These are phyloP conservation scores for Eremothecium coryli DNA, from an alignment of 1,139 yeast genomes.

Conservation along the genomic window DNA sequence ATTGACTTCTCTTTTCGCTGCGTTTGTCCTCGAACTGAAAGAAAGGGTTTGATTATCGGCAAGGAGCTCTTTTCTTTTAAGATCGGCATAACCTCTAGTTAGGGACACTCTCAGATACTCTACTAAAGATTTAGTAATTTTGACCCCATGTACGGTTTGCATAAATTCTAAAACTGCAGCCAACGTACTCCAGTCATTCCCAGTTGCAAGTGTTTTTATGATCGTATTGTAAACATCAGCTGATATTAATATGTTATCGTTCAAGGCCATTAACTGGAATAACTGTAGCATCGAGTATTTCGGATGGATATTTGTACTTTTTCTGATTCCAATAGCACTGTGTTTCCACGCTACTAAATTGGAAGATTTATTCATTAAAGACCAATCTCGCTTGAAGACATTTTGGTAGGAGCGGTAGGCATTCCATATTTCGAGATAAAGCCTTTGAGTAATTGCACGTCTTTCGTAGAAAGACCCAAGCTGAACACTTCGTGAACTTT, in stretches of 20 bases:
- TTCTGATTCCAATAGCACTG: slow-evolving; percentile 8
- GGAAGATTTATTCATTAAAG: slow-evolving; percentile 12
- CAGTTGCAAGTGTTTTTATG: slow-evolving; percentile 16
- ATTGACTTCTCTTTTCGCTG: slow-evolving; percentile 6
- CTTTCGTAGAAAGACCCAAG: slow-evolving; percentile 14
- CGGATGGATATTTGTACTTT: slow-evolving; percentile 14
- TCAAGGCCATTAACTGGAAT: slow-evolving; percentile 17
- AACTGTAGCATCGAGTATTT: slow-evolving; percentile 12
- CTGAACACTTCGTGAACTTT: slow-evolving; percentile 5
- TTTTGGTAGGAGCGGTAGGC: slow-evolving; percentile 19
- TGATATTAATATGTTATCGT: slow-evolving; percentile 21
- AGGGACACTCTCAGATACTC: slow-evolving; percentile 18
- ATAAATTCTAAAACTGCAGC: slow-evolving; percentile 18
- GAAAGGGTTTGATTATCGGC: background rate
- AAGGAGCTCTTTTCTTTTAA: slow-evolving; percentile 9
- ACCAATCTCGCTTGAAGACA: slow-evolving; percentile 9
- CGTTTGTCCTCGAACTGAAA: background rate
- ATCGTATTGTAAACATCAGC: slow-evolving; percentile 14
- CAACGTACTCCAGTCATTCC: slow-evolving; percentile 20
- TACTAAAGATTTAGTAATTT: slow-evolving; percentile 8
- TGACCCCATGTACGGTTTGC: slow-evolving; percentile 13
- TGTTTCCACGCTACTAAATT: slow-evolving; percentile 15
- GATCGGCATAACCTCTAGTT: slow-evolving; percentile 15
- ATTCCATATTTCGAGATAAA: slow-evolving; percentile 26
- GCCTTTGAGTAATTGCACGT: slow-evolving; percentile 11